phyloP scores from a whole-genome alignment of 1,284 basidiomycete genomes.

The Ganoderma boninense region DNA sequence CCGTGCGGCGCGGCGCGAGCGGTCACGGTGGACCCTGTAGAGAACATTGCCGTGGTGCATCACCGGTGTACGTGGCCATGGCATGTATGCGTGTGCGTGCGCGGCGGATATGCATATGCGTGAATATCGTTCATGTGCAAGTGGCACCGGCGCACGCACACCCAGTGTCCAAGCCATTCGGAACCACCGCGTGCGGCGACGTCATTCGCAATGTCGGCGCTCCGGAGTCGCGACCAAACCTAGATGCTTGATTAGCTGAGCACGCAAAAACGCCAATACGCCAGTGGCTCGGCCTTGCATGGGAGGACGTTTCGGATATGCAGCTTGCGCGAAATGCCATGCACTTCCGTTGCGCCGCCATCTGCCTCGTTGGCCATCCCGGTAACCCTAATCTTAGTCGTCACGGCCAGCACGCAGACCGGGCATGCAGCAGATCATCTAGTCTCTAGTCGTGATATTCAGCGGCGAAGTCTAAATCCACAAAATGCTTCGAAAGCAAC shows the following conservation, averaged over 20 bases:
- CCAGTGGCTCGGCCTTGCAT: not conserved
- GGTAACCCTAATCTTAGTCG: not conserved
- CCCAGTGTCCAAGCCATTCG: not conserved
- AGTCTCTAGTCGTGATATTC: not conserved
- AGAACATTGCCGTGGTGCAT: conserved; percentile 1
- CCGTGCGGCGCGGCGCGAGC: too few relatives aligned
- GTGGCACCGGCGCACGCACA: not conserved
- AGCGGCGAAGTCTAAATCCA: not conserved
- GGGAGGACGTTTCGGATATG: not conserved
- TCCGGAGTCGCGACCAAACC: not conserved
- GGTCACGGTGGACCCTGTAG: not conserved
- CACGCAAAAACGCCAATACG: not conserved
- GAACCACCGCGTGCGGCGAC: not conserved
- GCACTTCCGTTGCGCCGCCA: not conserved
- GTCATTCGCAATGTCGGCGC: not conserved
- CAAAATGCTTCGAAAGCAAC: not conserved
- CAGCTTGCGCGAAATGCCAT: not conserved
- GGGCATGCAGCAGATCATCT: not conserved
- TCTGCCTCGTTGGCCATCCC: not conserved
- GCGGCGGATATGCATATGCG: not conserved
- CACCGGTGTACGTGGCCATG: not conserved
- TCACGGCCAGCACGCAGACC: not conserved
- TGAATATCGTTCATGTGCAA: too few relatives aligned
- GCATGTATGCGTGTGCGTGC: not conserved
- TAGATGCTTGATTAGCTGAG: not conserved